Evolutionary conservation across 495 filamentous ascomycete genomes (phyloP).

Genomic region (Daldinia loculata): DNA sequence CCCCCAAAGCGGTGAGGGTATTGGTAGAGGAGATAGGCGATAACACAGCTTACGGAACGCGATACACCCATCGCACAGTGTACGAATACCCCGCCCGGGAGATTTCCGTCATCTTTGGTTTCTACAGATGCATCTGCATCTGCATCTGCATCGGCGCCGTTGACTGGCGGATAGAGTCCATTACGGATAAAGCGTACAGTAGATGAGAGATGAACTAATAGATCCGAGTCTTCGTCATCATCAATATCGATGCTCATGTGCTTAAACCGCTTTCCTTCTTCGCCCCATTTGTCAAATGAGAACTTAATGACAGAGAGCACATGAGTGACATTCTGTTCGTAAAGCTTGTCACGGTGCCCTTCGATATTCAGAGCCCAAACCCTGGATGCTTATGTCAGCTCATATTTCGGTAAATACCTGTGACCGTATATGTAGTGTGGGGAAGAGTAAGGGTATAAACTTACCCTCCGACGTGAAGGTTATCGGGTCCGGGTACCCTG

Average conservation of each 20-base stretch:
- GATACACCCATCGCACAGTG: slow-evolving; percentile 95
- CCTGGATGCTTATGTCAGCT: slow-evolving; percentile 58
- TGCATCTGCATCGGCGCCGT: slow-evolving; percentile 32
- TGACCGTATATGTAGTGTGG: background rate
- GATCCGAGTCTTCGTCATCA: slow-evolving; percentile 85
- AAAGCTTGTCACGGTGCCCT: slow-evolving; percentile 70
- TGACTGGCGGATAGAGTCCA: slow-evolving; percentile 59
- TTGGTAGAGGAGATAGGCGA: slow-evolving; percentile 85
- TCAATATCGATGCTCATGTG: slow-evolving; percentile 85
- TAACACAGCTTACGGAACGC: slow-evolving; percentile 82
- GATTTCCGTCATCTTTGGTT: slow-evolving; percentile 15
- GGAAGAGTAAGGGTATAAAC: slow-evolving; percentile 40
- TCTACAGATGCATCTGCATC: background rate
- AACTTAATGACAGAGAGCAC: slow-evolving; percentile 79
- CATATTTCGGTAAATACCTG: background rate
- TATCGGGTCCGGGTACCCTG: slow-evolving; percentile 53
- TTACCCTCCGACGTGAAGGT: slow-evolving; percentile 87
- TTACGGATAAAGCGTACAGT: slow-evolving; percentile 84
- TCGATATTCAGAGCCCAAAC: slow-evolving; percentile 69
- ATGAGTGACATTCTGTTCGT: slow-evolving; percentile 82
- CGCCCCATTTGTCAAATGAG: slow-evolving; percentile 48
- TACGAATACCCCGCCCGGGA: slow-evolving; percentile 53
- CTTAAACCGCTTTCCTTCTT: slow-evolving; percentile 62
- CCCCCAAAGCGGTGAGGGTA: slow-evolving; percentile 55
- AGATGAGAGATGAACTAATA: slow-evolving; percentile 78